Evolutionary conservation across 495 filamentous ascomycete species (phyloP), one percentile per base, ranked within the genome.

Genomic region (Daldinia vernicosa): DNA sequence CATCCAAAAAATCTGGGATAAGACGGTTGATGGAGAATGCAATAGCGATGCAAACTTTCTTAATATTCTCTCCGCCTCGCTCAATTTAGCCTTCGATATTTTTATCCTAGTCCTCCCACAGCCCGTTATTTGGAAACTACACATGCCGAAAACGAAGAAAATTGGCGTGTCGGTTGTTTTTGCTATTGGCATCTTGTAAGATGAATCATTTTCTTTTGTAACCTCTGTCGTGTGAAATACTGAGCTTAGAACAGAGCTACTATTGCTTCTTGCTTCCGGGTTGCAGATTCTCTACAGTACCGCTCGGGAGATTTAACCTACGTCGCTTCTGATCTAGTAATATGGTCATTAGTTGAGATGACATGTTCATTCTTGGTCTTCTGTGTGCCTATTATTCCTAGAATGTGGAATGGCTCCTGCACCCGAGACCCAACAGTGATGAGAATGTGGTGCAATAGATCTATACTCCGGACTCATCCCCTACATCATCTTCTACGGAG

Each of bases 161-260:
- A n/a, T 39, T 4, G 37, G 70, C 64, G 65, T 72, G 55, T 63
- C 66, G 54, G 69, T 65, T 4, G 17, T 61, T 7, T 70, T 70
- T 19, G 11, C 50, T 24, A 24, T 65, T 7, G 67, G 67, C 4
- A 32, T 70, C 5, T n/a, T 60, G 67, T 70, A 32, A 55, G 52
- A 8, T 32, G 5, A 30, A 2, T 28, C 26, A 2, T 15, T 53
- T 0, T n/a, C n/a, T 6, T 39, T n/a, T 6, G 6, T 39, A n/a
- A 39, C 4, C 0, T 39, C 14, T 8, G 4, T 39, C 15, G 37
- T 39, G 6, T 39, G 19, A 53, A 15, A 32, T 53, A n/a, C 51
- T 28, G 24, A 53, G 6, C 12, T 32, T 53, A 30, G 2, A 32
- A 55, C 27, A 32, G n/a, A 12, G 28, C 52, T 17, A 32, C 14